A percentile compares a stretch with the other conserved stretches of the same genome.
Evolutionary conservation across 805 yeast species (phyloP).

Genomic region (Grigorovia transvaalensis): DNA sequence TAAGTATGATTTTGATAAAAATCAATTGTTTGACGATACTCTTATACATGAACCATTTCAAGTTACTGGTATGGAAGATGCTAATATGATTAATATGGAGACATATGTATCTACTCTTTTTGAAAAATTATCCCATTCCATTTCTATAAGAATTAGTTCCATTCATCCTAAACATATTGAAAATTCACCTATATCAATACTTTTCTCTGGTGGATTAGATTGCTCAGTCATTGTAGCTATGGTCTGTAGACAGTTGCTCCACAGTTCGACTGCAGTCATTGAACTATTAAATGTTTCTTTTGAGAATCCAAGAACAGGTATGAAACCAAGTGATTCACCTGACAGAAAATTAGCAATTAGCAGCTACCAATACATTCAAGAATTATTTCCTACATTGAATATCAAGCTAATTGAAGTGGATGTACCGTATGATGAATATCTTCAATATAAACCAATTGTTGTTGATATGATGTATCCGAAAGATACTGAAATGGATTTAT

Average conservation of each 20-base stretch:
- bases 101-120: slow-evolving; percentile 17
- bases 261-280: slow-evolving; percentile 27
- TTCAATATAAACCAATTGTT: slow-evolving; percentile 41
- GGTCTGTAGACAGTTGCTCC: slow-evolving; percentile 21
- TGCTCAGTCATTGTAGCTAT: slow-evolving; percentile 71
- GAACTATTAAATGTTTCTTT: slow-evolving; percentile 91
- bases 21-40: slow-evolving; percentile 11
- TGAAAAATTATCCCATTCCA: slow-evolving; percentile 29
- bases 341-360: slow-evolving; percentile 68
- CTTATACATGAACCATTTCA: slow-evolving; percentile 10
- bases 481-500: slow-evolving; percentile 87
- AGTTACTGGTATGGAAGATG: slow-evolving; percentile 18
- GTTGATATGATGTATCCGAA: slow-evolving; percentile 67
- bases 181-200: slow-evolving; percentile 39
- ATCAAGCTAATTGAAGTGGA: slow-evolving; percentile 57
- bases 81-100: slow-evolving; percentile 5
- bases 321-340: slow-evolving; percentile 59
- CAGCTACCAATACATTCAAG: slow-evolving; percentile 45
- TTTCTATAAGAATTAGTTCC: slow-evolving; percentile 42
- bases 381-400: slow-evolving; percentile 31
- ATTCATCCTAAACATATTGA: slow-evolving; percentile 45
- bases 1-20: slow-evolving; percentile 27
- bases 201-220: slow-evolving; percentile 94
- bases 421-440: slow-evolving; percentile 60
- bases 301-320: slow-evolving; percentile 71